Base-by-base conservation (phyloP, 371 early-diverging fungal species). In the Capillidium heterosporum region DNA sequence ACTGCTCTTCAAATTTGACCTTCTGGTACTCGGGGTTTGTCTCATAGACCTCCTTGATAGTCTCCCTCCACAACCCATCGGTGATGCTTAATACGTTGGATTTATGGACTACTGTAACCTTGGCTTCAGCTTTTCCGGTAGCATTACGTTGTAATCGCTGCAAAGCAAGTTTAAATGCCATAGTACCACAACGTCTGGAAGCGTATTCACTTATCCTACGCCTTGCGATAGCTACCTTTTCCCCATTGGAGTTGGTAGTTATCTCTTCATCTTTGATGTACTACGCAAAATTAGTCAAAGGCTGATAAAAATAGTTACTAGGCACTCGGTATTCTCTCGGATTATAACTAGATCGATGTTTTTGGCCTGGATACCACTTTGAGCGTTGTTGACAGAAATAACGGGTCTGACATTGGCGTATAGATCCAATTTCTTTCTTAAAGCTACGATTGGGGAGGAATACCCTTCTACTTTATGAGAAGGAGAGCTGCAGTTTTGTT, bases 381-480 rank as follows among this genome's bases (percentile, higher is more conserved):
- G 67, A 46, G 76, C 71, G 3, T 76, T 77, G n/a, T 71, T 65
- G 23, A 78, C 80, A 23, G 82, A 75, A 26, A 74, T 75, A 15
- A 91, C 90, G 7, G 93, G 95, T 24, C 93, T 81, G 26, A 95
- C 89, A 59, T 93, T 93, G 49, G 92, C 95, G 60, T 93, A 95
- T 56, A 91, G 73, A 62, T 95, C 92, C 60, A 95, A 68, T 60
- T 86, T 74, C 72, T 90, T 91, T 59, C 94, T 77, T 57, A 93
- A 74, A 17, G 87, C 89, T 31, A 94, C 94, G 58, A 93, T 95
- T 21, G 94, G 94, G 5, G 91, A 91, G 32, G 91, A 87, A 70
- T 95, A 95, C 28, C 95, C 95, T 17, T 82, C 89, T 19, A 93
- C 95, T 68, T 87, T 89, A 76, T 91, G 89, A 24, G 92, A 91